Conservation (phyloP, 148 eudicot genomes). For the Beta vulgaris region DNA sequence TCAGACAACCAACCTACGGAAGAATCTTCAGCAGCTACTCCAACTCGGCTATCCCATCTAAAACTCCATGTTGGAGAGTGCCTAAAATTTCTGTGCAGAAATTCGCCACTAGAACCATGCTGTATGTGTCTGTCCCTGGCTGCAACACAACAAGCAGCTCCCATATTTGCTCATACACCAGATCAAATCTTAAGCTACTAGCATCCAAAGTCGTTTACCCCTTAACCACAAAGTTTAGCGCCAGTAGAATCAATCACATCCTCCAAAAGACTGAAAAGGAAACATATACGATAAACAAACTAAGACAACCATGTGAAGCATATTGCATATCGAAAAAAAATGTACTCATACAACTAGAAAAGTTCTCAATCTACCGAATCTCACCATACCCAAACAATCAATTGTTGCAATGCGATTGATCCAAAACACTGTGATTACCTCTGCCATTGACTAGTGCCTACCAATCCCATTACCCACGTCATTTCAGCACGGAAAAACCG, state of each 20-base stretch:
- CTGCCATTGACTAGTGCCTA: not conserved
- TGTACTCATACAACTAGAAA: not conserved
- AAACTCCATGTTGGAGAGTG: constrained; percentile 96
- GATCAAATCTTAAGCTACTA: constrained; percentile 18
- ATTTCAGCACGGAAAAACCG: not conserved
- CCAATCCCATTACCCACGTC: not conserved
- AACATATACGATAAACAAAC: not conserved
- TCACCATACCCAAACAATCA: not conserved
- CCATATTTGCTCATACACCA: constrained; percentile 58
- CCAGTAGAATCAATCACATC: constrained; percentile 3
- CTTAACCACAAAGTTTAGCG: not conserved
- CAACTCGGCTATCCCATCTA: constrained; percentile 90
- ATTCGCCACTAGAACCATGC: constrained; percentile 56
- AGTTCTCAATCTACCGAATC: not conserved
- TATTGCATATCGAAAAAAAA: not conserved
- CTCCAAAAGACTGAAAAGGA: not conserved
- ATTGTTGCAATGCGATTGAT: not conserved
- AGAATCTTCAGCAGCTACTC: constrained; percentile 87
- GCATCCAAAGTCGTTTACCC: constrained; percentile 18
- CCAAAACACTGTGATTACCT: not conserved
- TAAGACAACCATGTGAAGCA: not conserved
- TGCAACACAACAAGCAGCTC: constrained; percentile 95
- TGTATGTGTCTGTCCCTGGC: constrained; percentile 70
- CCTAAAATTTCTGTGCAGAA: constrained; percentile 55
- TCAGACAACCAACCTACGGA: constrained; percentile 59